Percentiles rank a stretch among this genome's conserved stretches.
phyloP scores from a whole-genome alignment of 73 alveolate genomes.

The Loxodes magnus region DNA sequence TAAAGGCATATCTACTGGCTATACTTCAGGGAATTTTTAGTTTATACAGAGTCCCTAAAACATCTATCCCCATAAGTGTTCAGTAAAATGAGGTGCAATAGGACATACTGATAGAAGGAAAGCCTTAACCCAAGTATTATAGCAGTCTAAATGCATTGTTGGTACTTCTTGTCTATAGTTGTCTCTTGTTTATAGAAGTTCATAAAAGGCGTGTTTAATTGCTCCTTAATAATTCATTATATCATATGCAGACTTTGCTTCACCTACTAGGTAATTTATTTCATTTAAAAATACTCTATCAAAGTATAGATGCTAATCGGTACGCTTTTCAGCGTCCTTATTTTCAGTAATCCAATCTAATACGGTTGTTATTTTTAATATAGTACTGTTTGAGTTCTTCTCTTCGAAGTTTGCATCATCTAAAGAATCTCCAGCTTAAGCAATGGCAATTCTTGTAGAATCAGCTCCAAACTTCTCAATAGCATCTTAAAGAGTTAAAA shows the following conservation, averaged over 20 bases:
- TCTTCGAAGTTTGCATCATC: conserved; percentile 97
- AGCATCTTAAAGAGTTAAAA: conserved; percentile 84
- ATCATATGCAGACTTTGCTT: conserved; percentile 55
- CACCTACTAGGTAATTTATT: conserved; percentile 53
- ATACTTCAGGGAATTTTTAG: conserved; percentile 21
- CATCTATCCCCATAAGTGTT: conserved; percentile 70
- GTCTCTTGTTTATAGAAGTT: conserved; percentile 72
- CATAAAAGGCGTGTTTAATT: conserved; percentile 81
- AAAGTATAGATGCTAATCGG: conserved; percentile 36
- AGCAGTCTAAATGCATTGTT: conserved; percentile 47
- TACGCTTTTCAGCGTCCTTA: conserved; percentile 20
- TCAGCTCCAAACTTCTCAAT: conserved; percentile 86
- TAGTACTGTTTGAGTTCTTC: conserved; percentile 58
- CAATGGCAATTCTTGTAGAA: conserved; percentile 95
- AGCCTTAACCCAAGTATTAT: conserved; percentile 42
- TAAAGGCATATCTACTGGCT: conserved; percentile 40
- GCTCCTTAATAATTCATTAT: conserved; percentile 92
- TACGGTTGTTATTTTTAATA: conserved; percentile 67
- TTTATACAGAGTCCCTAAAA: conserved; percentile 49
- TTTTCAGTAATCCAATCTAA: conserved; percentile 76
- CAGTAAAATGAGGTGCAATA: conserved; percentile 94
- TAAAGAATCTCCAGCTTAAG: conserved; percentile 97
- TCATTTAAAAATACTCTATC: conserved; percentile 83
- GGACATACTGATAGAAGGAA: conserved; percentile 70
- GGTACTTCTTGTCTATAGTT: conserved; percentile 82